Conservation (phyloP, 257 asterid genomes). For the Salvia rosmarinus region DNA sequence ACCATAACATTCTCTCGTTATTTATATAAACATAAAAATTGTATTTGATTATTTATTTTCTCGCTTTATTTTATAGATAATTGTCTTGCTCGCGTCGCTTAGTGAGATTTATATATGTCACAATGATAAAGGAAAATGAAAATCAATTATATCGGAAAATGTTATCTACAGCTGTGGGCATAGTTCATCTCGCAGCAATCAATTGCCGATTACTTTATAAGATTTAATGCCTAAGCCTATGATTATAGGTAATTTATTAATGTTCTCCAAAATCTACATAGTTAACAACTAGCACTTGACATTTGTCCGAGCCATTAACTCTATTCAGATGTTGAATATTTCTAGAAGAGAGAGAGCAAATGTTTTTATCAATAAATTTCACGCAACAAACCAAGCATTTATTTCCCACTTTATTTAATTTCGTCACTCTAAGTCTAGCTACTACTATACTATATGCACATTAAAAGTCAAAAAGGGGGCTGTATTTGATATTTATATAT, state of each 20-base stretch:
- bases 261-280: background rate
- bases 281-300: constrained; percentile 2
- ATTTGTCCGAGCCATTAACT: constrained; percentile 15
- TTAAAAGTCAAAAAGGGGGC: constrained; percentile 28
- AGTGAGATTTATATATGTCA: too few relatives aligned
- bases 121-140: background rate
- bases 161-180: background rate
- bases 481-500: background rate
- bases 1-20: too few relatives aligned
- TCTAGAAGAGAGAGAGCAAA: background rate
- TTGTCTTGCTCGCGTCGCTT: background rate
- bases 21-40: too few relatives aligned
- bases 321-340: background rate
- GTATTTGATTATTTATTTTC: too few relatives aligned
- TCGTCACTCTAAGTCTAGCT: constrained; percentile 17
- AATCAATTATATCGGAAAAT: background rate
- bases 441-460: constrained; percentile 6
- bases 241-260: background rate
- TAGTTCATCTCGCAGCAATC: background rate
- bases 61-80: background rate
- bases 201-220: background rate
- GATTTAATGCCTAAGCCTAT: background rate
- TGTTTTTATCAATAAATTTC: constrained; percentile 13
- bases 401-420: constrained; percentile 23
- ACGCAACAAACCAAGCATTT: constrained; percentile 13